Percentiles rank a stretch among this genome's conserved stretches.
Conservation (phyloP, 2,329 filamentous ascomycete species). For the Pseudopyrenochaeta lycopersici region DNA sequence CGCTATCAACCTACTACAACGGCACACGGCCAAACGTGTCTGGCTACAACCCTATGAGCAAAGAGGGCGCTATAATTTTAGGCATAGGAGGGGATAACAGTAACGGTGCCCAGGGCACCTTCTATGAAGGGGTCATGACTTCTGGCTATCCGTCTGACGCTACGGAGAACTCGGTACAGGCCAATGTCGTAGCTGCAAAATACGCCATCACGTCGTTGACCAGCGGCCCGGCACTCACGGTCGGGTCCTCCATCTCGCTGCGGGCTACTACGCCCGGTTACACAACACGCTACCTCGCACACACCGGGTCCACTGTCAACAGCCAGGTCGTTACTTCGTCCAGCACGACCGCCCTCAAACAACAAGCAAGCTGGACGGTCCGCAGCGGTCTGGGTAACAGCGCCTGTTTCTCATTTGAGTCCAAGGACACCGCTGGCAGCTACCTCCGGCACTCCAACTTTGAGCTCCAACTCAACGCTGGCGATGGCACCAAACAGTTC, state of each 20-base stretch:
- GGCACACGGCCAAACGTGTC: slow-evolving; percentile 61
- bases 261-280: slow-evolving; percentile 64
- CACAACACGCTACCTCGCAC: slow-evolving; percentile 64
- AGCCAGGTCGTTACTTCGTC: slow-evolving; percentile 65
- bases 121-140: slow-evolving; percentile 73
- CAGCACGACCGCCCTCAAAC: slow-evolving; percentile 59
- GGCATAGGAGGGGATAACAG: slow-evolving; percentile 76
- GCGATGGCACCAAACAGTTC: slow-evolving; percentile 66
- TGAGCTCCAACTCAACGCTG: slow-evolving; percentile 58
- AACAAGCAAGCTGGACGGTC: slow-evolving; percentile 67
- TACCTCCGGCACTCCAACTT: slow-evolving; percentile 68
- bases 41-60: slow-evolving; percentile 70
- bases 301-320: slow-evolving; percentile 61
- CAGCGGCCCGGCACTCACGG: slow-evolving; percentile 59
- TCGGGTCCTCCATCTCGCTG: slow-evolving; percentile 63
- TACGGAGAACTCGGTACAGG: slow-evolving; percentile 67
- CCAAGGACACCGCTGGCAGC: slow-evolving; percentile 65
- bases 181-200: slow-evolving; percentile 67
- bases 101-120: slow-evolving; percentile 66
- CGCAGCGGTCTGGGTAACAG: slow-evolving; percentile 65
- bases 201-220: slow-evolving; percentile 61
- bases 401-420: slow-evolving; percentile 70
- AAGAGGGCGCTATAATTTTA: slow-evolving; percentile 73
- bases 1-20: slow-evolving; percentile 67
- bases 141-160: slow-evolving; percentile 67